These are phyloP conservation scores for Stipa capillata DNA, from an alignment of 176 grass and related monocot species.

Conservation along the genomic window DNA sequence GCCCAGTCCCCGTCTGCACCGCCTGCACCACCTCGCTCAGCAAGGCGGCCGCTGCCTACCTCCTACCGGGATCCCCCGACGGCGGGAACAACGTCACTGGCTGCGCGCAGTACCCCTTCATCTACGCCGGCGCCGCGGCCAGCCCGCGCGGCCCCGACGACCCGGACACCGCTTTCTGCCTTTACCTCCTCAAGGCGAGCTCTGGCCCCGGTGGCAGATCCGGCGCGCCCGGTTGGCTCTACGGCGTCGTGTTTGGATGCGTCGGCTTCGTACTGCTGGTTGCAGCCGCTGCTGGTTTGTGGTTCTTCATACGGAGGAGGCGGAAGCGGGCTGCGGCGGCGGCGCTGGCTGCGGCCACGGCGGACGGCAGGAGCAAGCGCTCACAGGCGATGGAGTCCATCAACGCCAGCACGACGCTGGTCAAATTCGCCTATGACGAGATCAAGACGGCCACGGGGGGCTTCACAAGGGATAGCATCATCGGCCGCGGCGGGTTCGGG, in stretches of 20 bases:
- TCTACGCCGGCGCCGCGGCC: slow-evolving; percentile 48
- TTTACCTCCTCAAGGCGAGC: slow-evolving; percentile 40
- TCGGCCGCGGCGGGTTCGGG: slow-evolving; percentile 62
- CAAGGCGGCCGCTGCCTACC: slow-evolving; percentile 43
- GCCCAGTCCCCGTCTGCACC: slow-evolving; percentile 36
- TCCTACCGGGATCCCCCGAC: slow-evolving; percentile 5
- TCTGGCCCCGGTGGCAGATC: not conserved
- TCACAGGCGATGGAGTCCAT: slow-evolving; percentile 65
- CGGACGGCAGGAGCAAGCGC: slow-evolving; percentile 18
- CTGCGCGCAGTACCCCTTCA: slow-evolving; percentile 50
- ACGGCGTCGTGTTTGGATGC: slow-evolving; percentile 29
- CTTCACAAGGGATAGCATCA: slow-evolving; percentile 46
- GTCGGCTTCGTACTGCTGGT: slow-evolving; percentile 18
- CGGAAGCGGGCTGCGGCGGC: not conserved
- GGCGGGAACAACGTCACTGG: slow-evolving; percentile 37
- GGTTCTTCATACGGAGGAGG: slow-evolving; percentile 9
- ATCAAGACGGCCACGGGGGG: slow-evolving; percentile 50
- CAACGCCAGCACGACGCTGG: slow-evolving; percentile 60
- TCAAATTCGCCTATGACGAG: slow-evolving; percentile 67
- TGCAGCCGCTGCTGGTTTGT: not conserved
- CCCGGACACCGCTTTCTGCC: slow-evolving; percentile 41
- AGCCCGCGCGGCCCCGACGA: slow-evolving; percentile 36
- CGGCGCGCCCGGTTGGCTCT: slow-evolving; percentile 14
- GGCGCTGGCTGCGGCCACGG: not conserved
- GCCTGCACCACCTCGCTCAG: slow-evolving; percentile 48